Percentiles rank a stretch among this genome's conserved stretches.
Conservation (phyloP, 306 rosid species). For the Betula pendula region DNA sequence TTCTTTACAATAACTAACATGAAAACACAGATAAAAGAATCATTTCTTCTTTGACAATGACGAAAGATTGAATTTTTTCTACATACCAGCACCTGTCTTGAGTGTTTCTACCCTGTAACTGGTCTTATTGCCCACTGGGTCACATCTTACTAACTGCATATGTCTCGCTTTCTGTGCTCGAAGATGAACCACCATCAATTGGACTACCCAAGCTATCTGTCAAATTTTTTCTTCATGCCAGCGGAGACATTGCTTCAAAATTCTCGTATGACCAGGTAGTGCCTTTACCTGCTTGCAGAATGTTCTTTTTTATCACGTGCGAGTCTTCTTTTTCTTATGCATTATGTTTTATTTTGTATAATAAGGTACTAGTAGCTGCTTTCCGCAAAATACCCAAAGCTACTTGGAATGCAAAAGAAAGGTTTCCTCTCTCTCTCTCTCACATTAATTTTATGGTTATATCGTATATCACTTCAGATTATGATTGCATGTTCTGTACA, state of each 20-base stretch:
- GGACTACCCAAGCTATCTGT: constrained; percentile 56
- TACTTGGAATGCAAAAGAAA: constrained; percentile 77
- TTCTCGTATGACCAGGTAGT: constrained; percentile 74
- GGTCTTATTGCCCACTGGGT: background rate
- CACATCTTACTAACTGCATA: background rate
- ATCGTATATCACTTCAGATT: constrained; percentile 1
- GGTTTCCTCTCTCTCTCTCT: constrained; percentile 37
- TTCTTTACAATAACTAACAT: background rate
- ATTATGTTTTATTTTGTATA: constrained; percentile 24
- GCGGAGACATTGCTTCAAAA: constrained; percentile 74
- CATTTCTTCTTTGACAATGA: background rate
- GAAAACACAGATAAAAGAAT: background rate
- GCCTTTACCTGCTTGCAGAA: background rate
- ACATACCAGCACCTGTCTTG: background rate
- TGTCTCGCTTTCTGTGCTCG: constrained; percentile 25
- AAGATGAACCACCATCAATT: constrained; percentile 44
- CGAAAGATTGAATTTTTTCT: background rate
- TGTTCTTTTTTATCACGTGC: background rate
- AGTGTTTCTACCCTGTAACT: background rate
- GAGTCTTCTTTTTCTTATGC: constrained; percentile 20
- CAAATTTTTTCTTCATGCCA: constrained; percentile 73
- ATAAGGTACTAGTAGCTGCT: constrained; percentile 61
- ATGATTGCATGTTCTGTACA: constrained; percentile 6
- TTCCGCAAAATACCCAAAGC: constrained; percentile 69
- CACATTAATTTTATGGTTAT: background rate